Conservation (phyloP, 1,139 yeast genomes). For the Pichia sp. region DNA sequence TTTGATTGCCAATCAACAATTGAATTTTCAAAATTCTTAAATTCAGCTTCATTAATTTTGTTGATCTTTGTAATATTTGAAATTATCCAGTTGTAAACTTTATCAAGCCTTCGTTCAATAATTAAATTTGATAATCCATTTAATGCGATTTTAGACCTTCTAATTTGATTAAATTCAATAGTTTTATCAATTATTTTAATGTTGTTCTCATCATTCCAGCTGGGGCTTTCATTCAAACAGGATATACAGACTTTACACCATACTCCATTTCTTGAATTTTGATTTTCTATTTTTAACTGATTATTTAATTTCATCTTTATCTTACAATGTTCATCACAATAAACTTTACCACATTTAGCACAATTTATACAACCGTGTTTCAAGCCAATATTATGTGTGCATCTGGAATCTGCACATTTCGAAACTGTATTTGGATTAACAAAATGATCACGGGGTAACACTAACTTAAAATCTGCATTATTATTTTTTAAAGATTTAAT, state of each 20-base stretch:
- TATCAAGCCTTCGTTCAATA: constrained; percentile 58
- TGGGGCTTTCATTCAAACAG: constrained; percentile 56
- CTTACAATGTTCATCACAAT: constrained; percentile 59
- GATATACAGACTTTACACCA: constrained; percentile 67
- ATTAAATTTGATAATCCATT: constrained; percentile 47
- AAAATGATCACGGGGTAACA: constrained; percentile 46
- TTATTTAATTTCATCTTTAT: constrained; percentile 42
- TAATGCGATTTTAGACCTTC: constrained; percentile 40
- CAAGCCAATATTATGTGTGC: constrained; percentile 38
- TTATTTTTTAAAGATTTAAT: too few species aligned
- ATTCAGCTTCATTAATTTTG: constrained; percentile 5
- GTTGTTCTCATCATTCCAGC: constrained; percentile 36
- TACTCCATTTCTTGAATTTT: constrained; percentile 36
- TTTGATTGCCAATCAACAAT: constrained; percentile 73
- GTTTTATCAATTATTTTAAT: constrained; percentile 43
- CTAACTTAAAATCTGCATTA: too few species aligned
- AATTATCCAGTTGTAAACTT: constrained; percentile 24
- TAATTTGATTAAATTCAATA: constrained; percentile 32
- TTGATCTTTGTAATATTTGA: constrained; percentile 4
- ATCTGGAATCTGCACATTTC: constrained; percentile 34
- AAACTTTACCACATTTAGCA: constrained; percentile 66
- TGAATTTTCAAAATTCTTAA: constrained; percentile 38
- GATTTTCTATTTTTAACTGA: constrained; percentile 40
- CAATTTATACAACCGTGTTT: constrained; percentile 55
- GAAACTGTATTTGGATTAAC: constrained; percentile 39